Evolutionary conservation across 2,329 filamentous ascomycete species (phyloP).

Genomic region (Gaeumannomyces tritici): DNA sequence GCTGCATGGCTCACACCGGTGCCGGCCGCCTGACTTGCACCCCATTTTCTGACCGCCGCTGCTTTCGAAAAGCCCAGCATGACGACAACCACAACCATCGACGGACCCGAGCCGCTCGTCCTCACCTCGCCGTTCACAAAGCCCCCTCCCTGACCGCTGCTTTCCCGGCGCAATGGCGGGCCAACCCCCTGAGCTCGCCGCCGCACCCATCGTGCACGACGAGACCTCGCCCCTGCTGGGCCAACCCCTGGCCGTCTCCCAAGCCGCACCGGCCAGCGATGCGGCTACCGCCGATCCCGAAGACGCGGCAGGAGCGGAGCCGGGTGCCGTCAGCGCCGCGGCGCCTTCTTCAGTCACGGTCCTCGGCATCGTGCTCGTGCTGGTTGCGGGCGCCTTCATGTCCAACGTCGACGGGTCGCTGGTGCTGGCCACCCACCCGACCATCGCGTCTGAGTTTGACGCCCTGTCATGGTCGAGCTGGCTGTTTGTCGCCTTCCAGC

Average conservation of each 20-base stretch:
- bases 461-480: conserved; percentile 46
- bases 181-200: not conserved
- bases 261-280: conserved; percentile 1
- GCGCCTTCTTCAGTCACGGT: not conserved
- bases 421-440: conserved; percentile 55
- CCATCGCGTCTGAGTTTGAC: conserved; percentile 52
- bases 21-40: too few species aligned
- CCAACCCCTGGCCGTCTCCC: not conserved
- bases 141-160: too few species aligned
- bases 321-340: not conserved
- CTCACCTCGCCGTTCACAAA: too few species aligned
- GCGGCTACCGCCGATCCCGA: conserved; percentile 4
- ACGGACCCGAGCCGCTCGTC: too few species aligned
- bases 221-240: not conserved
- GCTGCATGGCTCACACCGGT: too few species aligned
- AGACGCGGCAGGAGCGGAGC: not conserved
- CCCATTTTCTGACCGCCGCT: too few species aligned
- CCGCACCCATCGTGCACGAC: not conserved
- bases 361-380: not conserved
- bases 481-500: conserved; percentile 41
- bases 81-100: too few species aligned
- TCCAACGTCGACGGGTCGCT: conserved; percentile 55
- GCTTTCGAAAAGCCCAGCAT: too few species aligned
- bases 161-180: not conserved
- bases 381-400: conserved; percentile 46